Base-by-base conservation (phyloP, 306 rosid species). In the Rubus idaeus region DNA sequence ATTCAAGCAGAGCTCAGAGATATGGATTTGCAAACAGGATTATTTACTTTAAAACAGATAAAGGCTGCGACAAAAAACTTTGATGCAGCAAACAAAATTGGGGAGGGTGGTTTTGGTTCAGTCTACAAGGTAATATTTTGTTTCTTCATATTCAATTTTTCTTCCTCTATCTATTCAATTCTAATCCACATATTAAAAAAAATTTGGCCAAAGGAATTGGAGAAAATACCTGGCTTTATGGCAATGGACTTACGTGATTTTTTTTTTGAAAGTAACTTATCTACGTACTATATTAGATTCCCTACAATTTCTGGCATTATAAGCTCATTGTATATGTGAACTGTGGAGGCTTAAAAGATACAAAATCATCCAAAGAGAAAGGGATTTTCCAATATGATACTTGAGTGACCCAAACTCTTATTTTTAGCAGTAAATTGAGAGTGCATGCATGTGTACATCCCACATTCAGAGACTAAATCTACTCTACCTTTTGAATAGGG, bases 51-150 rank as follows among this genome's bases (percentile, higher is more conserved):
- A 71, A 79, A 87, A 73, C 98, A 94, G 83, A 92, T 94, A 50
- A 94, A 88, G 89, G 83, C 86, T 66, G 96, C 97, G 44, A 94
- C 98, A 6, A 75, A 83, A 75, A 90, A 92, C 89, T 94, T 94
- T 12, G 93, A 92, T 80, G 86, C 85, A 16, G 81, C 78, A 60
- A 80, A 90, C 81, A 94, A 94, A 87, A 82, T 94, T 63, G 98
- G 98, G 1, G 98, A 94, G 85, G 98, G 98, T 9, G 98, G 98
- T 50, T 94, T 94, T 74, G 97, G 98, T 77, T 77, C 91, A 56
- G 98, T 94, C 63, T 94, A 86, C 91, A 90, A 92, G 93, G 98
- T 94, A 85, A 51, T 71, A 70, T 51, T 23, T 11, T 80, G 55
- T 51, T 60, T 75, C 68, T 74, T 10, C 73, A 37, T 23, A 57